Base-by-base conservation (phyloP, 306 rosid species). In the Rosa lucieae region DNA sequence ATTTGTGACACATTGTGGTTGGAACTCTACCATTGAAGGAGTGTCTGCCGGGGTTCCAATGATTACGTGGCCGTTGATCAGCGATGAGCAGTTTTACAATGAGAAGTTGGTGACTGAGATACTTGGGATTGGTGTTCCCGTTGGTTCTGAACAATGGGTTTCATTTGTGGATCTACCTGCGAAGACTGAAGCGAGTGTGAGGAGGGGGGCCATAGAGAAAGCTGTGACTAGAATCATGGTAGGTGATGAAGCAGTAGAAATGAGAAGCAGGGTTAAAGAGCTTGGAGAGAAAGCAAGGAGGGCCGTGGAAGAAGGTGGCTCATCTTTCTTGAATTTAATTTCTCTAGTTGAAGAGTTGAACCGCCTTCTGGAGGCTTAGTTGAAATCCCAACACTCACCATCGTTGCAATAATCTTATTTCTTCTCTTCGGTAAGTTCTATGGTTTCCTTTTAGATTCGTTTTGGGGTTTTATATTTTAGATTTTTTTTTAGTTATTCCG, bases 41-140 rank as follows among this genome's bases (percentile, higher is more conserved):
- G 82, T 84, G 3, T 2, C 44, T 51, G 83, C 67, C 0, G 91
- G 89, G 58, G 81, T 86, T 3, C 87, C 89, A 8, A 71, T 82
- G 89, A 49, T 88, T 6, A 88, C 92, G 10, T 84, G 88, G 89
- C 88, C 92, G 0, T 39, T 86, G 40, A 6, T 1, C 0, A 78
- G 82, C 0, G 84, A 32, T 32, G 35, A 86, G 26, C 88, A 88
- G 12, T 84, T 82, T 82, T 88, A 59, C 80, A 88, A 84, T 44
- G 89, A 88, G 82, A 86, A 80, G 40, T 17, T 86, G 20, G 79
- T 74, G 67, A 76, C 77, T 14, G 39, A 82, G 61, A 63, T 82
- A 7, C 18, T 77, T 11, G 70, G 52, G n/a, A 73, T 44, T 35
- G 89, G 89, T 0, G 78, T 82, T 17, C 21, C 9, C 0, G 90